Base-by-base conservation (phyloP, 306 rosid species). In the Cicer cuneatum region DNA sequence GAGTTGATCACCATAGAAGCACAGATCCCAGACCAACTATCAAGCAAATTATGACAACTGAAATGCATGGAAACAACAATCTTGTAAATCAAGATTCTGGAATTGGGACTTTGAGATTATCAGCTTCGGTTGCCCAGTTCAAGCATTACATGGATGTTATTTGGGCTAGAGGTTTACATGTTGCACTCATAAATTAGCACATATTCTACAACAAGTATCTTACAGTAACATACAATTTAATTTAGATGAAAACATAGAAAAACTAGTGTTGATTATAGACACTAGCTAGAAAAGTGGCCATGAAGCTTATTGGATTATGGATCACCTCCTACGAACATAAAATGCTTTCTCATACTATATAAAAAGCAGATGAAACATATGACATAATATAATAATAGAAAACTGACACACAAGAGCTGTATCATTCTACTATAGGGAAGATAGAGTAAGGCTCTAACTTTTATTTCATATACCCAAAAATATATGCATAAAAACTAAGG, bases 21-120 rank as follows among this genome's bases (percentile, higher is more conserved):
- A 67, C 51, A 45, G 49, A 73, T 51, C 57, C 63, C 66, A 77
- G 54, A 75, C 59, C 74, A 81, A 77, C 40, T 58, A 47, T 42
- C 63, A 54, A 71, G 76, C 40, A 74, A 72, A 51, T 12, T 49
- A 76, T 40, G 72, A 73, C 38, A 41, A 45, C 71, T 7, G 42
- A 74, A 80, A n/a, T 12, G 2, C 56, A 53, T 6, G 33, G 6
- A 69, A 73, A 43, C 37, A 76, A 69, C 48, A 33, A 42, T 81
- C 52, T 10, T 38, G 49, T 3, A 35, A 82, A 16, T 24, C 29
- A 52, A 60, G 74, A 62, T 60, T 67, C 8, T 29, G 39, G n/a
- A 72, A 45, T 72, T 53, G 9, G 45, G 63, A 70, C 33, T 10
- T 12, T 33, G 13, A 54, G 49, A 56, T 71, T 60, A 41, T 65